Conservation (phyloP, 306 rosid species). For the Phaseolus lunatus region DNA sequence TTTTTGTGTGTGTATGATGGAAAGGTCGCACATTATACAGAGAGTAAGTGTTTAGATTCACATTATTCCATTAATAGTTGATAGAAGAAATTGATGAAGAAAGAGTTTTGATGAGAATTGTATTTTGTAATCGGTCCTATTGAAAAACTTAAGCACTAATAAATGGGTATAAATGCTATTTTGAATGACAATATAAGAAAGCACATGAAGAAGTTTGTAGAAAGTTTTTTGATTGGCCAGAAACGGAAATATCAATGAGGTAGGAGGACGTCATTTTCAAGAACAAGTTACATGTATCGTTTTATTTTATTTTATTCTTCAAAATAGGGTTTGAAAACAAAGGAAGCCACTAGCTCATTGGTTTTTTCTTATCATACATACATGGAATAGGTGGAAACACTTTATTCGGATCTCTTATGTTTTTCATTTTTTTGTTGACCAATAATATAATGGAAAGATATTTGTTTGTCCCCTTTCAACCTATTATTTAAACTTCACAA, state of each 20-base stretch:
- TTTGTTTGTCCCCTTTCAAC: neutral
- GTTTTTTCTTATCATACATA: neutral
- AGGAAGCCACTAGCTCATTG: neutral
- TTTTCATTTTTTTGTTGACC: conserved; percentile 13
- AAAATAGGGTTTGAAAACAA: neutral
- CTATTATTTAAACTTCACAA: neutral
- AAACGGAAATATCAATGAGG: neutral
- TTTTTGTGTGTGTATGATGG: too few relatives aligned
- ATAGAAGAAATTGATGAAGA: too few relatives aligned
- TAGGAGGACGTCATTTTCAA: conserved; percentile 14
- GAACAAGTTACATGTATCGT: neutral
- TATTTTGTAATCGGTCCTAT: neutral
- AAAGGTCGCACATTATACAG: too few relatives aligned
- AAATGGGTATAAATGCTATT: neutral
- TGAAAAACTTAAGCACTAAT: neutral
- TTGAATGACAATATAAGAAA: neutral
- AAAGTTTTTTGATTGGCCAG: neutral
- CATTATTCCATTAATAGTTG: too few relatives aligned
- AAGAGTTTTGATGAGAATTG: too few relatives aligned
- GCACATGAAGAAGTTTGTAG: neutral
- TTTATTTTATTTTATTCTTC: neutral
- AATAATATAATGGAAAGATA: neutral
- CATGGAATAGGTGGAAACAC: neutral
- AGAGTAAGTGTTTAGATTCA: too few relatives aligned
- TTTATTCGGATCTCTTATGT: neutral